A percentile compares a stretch with the other conserved stretches of the same genome.
Conservation (phyloP, 768 basidiomycete species). For the Lepiota brunneoincarnata region DNA sequence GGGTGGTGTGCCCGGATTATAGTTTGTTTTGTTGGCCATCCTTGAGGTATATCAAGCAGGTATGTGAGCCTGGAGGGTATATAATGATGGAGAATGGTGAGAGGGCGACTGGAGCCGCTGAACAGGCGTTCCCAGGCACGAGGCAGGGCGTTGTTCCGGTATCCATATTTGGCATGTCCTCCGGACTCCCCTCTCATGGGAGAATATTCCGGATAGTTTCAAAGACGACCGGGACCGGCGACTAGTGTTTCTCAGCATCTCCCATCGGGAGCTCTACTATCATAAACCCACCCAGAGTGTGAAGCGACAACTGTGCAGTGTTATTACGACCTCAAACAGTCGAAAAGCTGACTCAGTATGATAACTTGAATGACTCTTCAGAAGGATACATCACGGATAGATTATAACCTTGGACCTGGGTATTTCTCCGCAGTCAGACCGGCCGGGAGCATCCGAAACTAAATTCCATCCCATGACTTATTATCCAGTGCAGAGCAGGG, state of each 20-base stretch:
- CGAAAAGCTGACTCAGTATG: background rate
- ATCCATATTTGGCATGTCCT: slow-evolving; percentile 1
- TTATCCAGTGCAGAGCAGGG: background rate
- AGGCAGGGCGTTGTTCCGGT: slow-evolving; percentile 6
- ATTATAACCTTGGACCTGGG: too few relatives aligned
- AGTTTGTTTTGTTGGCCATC: slow-evolving; percentile 8
- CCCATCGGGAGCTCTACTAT: background rate
- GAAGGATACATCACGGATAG: too few relatives aligned
- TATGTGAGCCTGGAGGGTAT: background rate
- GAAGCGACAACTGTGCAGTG: background rate
- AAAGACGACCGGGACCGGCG: too few relatives aligned
- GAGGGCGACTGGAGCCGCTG: background rate
- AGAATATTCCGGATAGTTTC: too few relatives aligned
- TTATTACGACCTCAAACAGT: background rate
- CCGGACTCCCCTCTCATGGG: too few relatives aligned
- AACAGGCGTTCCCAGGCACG: slow-evolving; percentile 6
- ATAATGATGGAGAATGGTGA: background rate
- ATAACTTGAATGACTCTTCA: background rate
- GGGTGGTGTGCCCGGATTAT: background rate
- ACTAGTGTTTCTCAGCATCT: too few relatives aligned
- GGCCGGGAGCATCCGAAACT: too few relatives aligned
- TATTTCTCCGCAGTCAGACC: too few relatives aligned
- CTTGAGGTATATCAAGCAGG: background rate
- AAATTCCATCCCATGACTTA: too few relatives aligned
- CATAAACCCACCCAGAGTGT: background rate